Evolutionary conservation across 1,139 yeast genomes (phyloP).

Genomic region (Debaryomyces sp.): DNA sequence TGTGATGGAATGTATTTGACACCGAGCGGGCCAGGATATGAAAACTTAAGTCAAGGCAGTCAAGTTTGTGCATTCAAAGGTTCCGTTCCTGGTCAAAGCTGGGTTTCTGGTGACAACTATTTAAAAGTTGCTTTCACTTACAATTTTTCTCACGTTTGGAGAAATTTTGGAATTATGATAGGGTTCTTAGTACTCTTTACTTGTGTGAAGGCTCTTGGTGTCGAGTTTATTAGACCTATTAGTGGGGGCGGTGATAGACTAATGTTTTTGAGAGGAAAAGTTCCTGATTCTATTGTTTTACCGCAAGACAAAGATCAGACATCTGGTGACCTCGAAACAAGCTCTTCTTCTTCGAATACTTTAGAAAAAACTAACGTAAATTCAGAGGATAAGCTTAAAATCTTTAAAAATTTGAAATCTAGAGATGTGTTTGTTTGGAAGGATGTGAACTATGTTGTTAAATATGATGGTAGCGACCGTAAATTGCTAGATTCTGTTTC

Average conservation of each 20-base stretch:
- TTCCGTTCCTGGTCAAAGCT: slow-evolving; percentile 43
- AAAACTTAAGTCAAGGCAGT: slow-evolving; percentile 34
- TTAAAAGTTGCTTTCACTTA: slow-evolving; percentile 45
- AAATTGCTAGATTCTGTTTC: slow-evolving; percentile 56
- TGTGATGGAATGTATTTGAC: slow-evolving; percentile 46
- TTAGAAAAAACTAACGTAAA: slow-evolving; percentile 34
- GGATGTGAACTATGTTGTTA: slow-evolving; percentile 44
- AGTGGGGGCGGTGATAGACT: slow-evolving; percentile 61
- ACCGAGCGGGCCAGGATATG: slow-evolving; percentile 57
- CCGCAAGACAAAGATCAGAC: slow-evolving; percentile 20
- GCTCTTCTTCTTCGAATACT: slow-evolving; percentile 5
- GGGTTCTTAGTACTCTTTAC: slow-evolving; percentile 57
- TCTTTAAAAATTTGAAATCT: slow-evolving; percentile 26
- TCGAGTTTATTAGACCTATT: slow-evolving; percentile 55
- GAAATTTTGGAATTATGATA: slow-evolving; percentile 62
- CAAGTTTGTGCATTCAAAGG: slow-evolving; percentile 57
- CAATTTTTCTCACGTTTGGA: slow-evolving; percentile 57
- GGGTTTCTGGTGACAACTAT: slow-evolving; percentile 54
- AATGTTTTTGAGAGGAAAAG: slow-evolving; percentile 56
- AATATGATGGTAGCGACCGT: slow-evolving; percentile 44
- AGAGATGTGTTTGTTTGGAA: slow-evolving; percentile 46
- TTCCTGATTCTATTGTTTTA: slow-evolving; percentile 35
- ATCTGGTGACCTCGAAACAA: slow-evolving; percentile 8
- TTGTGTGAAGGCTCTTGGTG: slow-evolving; percentile 45
- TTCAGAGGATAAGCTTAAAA: slow-evolving; percentile 21